Conservation (phyloP, 805 yeast species). For the Teunomyces gatunensis region DNA sequence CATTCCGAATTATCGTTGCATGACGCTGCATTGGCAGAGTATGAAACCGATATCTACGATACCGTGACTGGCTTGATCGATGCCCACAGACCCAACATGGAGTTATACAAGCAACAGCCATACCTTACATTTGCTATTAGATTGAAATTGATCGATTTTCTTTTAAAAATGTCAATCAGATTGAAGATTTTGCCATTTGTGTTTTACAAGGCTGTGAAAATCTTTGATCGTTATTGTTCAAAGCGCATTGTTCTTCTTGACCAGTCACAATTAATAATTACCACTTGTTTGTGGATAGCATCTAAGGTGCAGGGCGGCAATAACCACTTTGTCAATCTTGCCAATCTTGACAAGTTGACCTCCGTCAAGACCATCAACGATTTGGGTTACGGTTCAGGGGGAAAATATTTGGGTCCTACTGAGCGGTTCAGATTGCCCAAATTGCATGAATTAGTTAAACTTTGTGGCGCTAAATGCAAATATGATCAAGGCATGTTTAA, state of each 20-base stretch:
- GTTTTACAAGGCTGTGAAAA: slow-evolving; percentile 63
- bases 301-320: slow-evolving; percentile 81
- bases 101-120: slow-evolving; percentile 81
- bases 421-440: slow-evolving; percentile 75
- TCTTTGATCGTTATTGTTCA: slow-evolving; percentile 90
- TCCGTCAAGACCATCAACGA: slow-evolving; percentile 33
- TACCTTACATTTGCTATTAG: slow-evolving; percentile 75
- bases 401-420: slow-evolving; percentile 65
- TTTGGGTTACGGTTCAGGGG: slow-evolving; percentile 49
- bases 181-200: slow-evolving; percentile 66
- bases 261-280: slow-evolving; percentile 86
- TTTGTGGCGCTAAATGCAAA: slow-evolving; percentile 63
- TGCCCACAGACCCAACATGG: slow-evolving; percentile 45
- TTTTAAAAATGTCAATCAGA: slow-evolving; percentile 67
- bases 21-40: slow-evolving; percentile 45
- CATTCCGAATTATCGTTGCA: slow-evolving; percentile 50
- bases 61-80: slow-evolving; percentile 32
- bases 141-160: slow-evolving; percentile 71
- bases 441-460: slow-evolving; percentile 63
- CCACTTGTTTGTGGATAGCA: slow-evolving; percentile 91
- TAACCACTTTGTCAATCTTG: slow-evolving; percentile 57
- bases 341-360: slow-evolving; percentile 20
- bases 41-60: slow-evolving; percentile 48
- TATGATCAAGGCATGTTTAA: slow-evolving; percentile 46
- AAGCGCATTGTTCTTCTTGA: slow-evolving; percentile 79